These are phyloP conservation scores for Cadophora sp. DNA, from an alignment of 2,329 filamentous ascomycete genomes.

Conservation along the genomic window DNA sequence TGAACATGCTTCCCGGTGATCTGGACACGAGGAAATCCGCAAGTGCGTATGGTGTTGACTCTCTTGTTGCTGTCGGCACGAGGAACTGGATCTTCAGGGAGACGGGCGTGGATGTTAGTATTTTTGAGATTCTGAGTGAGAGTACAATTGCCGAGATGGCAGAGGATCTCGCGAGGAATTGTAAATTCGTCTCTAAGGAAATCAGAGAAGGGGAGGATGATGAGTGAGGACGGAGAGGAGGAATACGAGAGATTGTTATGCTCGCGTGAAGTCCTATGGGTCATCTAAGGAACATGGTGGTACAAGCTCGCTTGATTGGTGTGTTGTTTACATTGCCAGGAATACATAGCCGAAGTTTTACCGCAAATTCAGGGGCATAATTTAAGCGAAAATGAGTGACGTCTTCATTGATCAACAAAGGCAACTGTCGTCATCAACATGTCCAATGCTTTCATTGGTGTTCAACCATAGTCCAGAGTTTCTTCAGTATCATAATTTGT, in stretches of 20 bases:
- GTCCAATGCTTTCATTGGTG: neutral
- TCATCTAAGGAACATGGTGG: too few species aligned
- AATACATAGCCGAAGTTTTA: neutral
- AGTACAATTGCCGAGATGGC: slow-evolving; percentile 15
- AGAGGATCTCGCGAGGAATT: slow-evolving; percentile 15
- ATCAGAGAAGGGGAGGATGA: slow-evolving; percentile 12
- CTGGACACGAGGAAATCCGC: slow-evolving; percentile 37
- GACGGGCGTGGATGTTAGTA: slow-evolving; percentile 49
- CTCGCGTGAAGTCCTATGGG: too few species aligned
- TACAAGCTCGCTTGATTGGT: neutral
- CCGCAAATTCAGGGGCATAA: slow-evolving; percentile 4
- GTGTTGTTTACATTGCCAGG: neutral
- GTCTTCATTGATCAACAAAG: slow-evolving; percentile 9
- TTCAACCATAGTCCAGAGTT: neutral
- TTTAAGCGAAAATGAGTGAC: slow-evolving; percentile 17
- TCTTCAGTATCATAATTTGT: too few species aligned
- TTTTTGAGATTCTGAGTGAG: slow-evolving; percentile 30
- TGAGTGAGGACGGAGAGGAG: neutral
- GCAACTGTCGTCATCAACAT: slow-evolving; percentile 10
- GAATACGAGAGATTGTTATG: neutral
- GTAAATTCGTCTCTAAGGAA: slow-evolving; percentile 13
- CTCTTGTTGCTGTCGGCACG: slow-evolving; percentile 58
- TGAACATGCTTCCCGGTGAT: slow-evolving; percentile 39
- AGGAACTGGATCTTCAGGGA: slow-evolving; percentile 56
- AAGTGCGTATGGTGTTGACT: slow-evolving; percentile 55